Conservation (phyloP, 2,329 filamentous ascomycete species). For the Capronia americana region DNA sequence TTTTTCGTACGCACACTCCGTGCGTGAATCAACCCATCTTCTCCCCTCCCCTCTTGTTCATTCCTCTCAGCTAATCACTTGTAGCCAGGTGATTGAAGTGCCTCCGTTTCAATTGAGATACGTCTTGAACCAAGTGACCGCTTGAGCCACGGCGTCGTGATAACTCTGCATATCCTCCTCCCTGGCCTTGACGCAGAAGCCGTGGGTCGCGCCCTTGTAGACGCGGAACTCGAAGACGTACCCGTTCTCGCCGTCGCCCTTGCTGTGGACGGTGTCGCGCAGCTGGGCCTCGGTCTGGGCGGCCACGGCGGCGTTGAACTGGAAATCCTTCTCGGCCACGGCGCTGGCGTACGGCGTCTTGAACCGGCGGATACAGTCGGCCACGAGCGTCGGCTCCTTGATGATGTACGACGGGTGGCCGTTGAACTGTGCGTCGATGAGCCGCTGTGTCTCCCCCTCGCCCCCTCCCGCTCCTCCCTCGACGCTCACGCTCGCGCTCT, state of each 20-base stretch:
- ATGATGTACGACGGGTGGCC: constrained; percentile 58
- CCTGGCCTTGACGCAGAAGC: constrained; percentile 34
- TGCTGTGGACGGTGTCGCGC: constrained; percentile 16
- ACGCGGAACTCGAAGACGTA: constrained; percentile 35
- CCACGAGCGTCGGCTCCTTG: constrained; percentile 52
- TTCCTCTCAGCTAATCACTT: no score
- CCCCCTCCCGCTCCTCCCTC: no score
- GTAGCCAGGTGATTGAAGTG: not conserved
- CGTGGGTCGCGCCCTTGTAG: constrained; percentile 35
- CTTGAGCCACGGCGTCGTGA: constrained; percentile 29
- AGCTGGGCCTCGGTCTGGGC: constrained; percentile 34
- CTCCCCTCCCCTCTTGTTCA: no score
- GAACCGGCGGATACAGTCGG: constrained; percentile 34
- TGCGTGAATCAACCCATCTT: not conserved
- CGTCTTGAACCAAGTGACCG: constrained; percentile 37
- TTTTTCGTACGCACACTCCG: not conserved
- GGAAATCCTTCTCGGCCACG: constrained; percentile 50
- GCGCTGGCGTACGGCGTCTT: constrained; percentile 34
- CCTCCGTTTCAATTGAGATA: constrained; percentile 37
- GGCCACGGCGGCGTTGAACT: constrained; percentile 54
- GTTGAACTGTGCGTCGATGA: constrained; percentile 59
- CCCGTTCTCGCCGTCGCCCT: constrained; percentile 22
- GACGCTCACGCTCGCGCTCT: constrained; percentile 36
- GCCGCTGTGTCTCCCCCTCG: no score
- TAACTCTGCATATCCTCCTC: constrained; percentile 25